Evolutionary conservation across 805 yeast species (phyloP).

Genomic region (Ogataea sp.): DNA sequence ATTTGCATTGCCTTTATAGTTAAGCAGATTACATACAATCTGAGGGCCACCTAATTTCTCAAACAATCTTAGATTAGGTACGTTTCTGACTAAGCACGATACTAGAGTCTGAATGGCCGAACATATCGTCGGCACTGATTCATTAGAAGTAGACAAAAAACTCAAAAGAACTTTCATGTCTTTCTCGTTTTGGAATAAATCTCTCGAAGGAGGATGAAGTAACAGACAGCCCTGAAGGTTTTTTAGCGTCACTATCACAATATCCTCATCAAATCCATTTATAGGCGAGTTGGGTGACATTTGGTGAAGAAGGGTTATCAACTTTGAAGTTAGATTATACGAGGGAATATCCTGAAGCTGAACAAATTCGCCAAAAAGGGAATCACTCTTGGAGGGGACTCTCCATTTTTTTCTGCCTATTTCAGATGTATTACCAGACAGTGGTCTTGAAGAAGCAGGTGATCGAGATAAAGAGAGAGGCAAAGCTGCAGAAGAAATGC

Average conservation of each 20-base stretch:
- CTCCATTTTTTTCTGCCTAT: conserved; percentile 15
- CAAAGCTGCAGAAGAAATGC: neutral
- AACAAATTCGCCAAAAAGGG: conserved; percentile 31
- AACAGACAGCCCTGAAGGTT: conserved; percentile 53
- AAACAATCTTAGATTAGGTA: conserved; percentile 48
- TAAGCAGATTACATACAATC: conserved; percentile 38
- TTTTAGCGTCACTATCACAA: conserved; percentile 21
- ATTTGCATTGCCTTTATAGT: conserved; percentile 6
- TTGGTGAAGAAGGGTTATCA: conserved; percentile 22
- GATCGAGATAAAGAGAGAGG: neutral
- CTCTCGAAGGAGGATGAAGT: conserved; percentile 48
- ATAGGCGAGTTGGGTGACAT: conserved; percentile 3
- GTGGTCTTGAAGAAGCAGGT: neutral
- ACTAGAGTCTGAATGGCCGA: conserved; percentile 47
- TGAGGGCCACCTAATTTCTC: conserved; percentile 51
- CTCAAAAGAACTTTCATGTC: conserved; percentile 30
- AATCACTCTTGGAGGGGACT: conserved; percentile 17
- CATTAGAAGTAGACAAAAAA: conserved; percentile 10
- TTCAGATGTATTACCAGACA: neutral
- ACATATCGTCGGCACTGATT: conserved; percentile 21
- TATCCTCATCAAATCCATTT: conserved; percentile 9
- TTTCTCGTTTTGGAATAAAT: conserved; percentile 32
- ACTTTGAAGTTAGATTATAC: conserved; percentile 36
- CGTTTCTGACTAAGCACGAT: conserved; percentile 48
- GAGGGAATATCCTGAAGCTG: conserved; percentile 44